These are phyloP conservation scores for Hymenoscyphus infarciens DNA, from an alignment of 2,329 filamentous ascomycete genomes.

Conservation along the genomic window DNA sequence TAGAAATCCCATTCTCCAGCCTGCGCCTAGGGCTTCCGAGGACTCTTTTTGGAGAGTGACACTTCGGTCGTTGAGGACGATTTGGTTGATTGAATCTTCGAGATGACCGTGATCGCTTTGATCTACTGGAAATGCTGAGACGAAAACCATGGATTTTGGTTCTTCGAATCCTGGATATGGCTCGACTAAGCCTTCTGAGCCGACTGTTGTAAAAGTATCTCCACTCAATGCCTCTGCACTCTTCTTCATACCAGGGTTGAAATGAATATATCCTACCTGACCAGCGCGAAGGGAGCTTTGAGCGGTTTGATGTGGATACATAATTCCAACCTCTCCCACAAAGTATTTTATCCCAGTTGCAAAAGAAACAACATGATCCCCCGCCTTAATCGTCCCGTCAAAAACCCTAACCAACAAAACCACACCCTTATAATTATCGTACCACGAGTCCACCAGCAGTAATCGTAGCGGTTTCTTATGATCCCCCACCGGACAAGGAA, in stretches of 20 bases:
- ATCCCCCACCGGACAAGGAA: slow-evolving; percentile 78
- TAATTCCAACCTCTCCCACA: slow-evolving; percentile 94
- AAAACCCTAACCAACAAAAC: slow-evolving; percentile 89
- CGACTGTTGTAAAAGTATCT: slow-evolving; percentile 86
- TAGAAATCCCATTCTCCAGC: slow-evolving; percentile 90
- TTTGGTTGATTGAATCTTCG: slow-evolving; percentile 89
- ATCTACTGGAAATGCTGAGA: slow-evolving; percentile 92
- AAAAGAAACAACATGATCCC: slow-evolving; percentile 83
- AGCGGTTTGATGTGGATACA: slow-evolving; percentile 83
- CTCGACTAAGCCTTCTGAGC: slow-evolving; percentile 70
- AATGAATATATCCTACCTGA: slow-evolving; percentile 93
- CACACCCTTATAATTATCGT: slow-evolving; percentile 92
- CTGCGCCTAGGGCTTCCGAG: slow-evolving; percentile 87
- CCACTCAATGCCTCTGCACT: slow-evolving; percentile 95
- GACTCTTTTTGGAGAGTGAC: slow-evolving; percentile 92
- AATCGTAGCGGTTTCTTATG: slow-evolving; percentile 70
- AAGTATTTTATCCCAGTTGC: slow-evolving; percentile 86
- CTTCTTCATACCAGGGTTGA: slow-evolving; percentile 97
- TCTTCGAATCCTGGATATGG: slow-evolving; percentile 92
- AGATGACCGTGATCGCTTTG: slow-evolving; percentile 82
- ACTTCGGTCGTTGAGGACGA: slow-evolving; percentile 91
- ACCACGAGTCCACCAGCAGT: slow-evolving; percentile 96
- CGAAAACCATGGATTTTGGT: slow-evolving; percentile 98
- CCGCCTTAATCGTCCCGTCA: slow-evolving; percentile 77
- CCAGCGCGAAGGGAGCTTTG: slow-evolving; percentile 80